Evolutionary conservation across 1,139 yeast species (phyloP), one percentile per base, ranked within the genome.

Genomic region (Zhuliangozyma blackwelliae): DNA sequence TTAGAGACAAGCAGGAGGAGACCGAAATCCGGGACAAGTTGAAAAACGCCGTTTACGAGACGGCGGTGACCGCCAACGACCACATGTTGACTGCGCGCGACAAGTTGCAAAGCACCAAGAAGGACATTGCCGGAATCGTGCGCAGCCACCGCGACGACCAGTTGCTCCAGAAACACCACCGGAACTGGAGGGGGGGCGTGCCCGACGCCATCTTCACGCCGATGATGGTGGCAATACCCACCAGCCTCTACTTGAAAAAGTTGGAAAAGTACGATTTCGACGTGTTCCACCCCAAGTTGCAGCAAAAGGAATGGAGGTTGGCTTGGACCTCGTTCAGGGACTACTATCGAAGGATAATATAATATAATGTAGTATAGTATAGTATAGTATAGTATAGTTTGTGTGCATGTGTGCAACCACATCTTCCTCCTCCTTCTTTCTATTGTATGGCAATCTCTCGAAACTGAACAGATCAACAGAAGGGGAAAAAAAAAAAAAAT

Each of bases 21-120:
- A 48, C 47, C 12, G 70, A 51, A 7, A 49, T 62, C 9, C 48
- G 65, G 23, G 67, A 66, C 10, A 61, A 63, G 46, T 54, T 86
- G 39, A 71, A 75, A 43, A 79, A 82, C 50, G 77, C 80, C 9
- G 70, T 84, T 0, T 87, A 75, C 50, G 88, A 82, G 35, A 75
- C 84, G 1, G 87, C 95, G 1, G 75, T 82, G 2, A 63, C 75
- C 1, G 94, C 95, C 2, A 86, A 87, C 59, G 96, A 87, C 55
- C 95, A 87, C 55, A 57, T 87, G 11, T 57, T 86, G 7, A 67
- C 89, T 1, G 90, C 95, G 1, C 62, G 83, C 37, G 56, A 66
- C 11, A 77, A 83, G 48, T 55, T 83, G 13, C 40, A 49, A 1
- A 55, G 63, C 33, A 54, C 73, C 12, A 63, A 61, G 39, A 46